Evolutionary conservation across 2,329 filamentous ascomycete species (phyloP).

Genomic region (Fusarium cyanostomum): DNA sequence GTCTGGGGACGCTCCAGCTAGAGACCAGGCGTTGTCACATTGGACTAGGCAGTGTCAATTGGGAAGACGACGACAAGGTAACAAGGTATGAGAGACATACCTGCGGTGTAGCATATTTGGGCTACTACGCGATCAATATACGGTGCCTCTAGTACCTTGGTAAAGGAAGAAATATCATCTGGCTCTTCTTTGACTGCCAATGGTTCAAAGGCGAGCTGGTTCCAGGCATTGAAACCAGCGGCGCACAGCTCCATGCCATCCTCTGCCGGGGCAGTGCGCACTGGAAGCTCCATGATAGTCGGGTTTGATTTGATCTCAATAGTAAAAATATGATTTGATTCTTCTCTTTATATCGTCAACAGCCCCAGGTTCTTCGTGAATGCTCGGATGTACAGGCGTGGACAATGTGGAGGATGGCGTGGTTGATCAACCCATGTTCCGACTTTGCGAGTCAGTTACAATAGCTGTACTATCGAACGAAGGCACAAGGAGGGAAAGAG

Average conservation of each 20-base stretch:
- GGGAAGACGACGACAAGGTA: too few relatives aligned
- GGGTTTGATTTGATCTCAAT: neutral
- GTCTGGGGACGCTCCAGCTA: conserved; percentile 27
- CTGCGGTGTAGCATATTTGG: conserved; percentile 56
- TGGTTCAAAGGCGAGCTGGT: conserved; percentile 57
- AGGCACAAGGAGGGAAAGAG: too few relatives aligned
- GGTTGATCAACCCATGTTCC: neutral
- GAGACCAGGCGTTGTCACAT: conserved; percentile 26
- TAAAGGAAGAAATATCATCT: conserved; percentile 58
- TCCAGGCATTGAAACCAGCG: conserved; percentile 68
- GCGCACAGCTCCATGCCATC: conserved; percentile 60
- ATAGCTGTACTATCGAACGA: too few relatives aligned
- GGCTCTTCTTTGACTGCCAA: conserved; percentile 46
- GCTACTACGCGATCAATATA: conserved; percentile 49
- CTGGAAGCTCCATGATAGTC: conserved; percentile 17
- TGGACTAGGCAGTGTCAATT: conserved; percentile 29
- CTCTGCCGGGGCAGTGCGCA: neutral
- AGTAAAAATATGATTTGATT: too few relatives aligned
- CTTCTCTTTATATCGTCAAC: too few relatives aligned
- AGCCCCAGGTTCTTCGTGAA: too few relatives aligned
- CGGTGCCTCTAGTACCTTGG: conserved; percentile 51
- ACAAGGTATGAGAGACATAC: conserved; percentile 43
- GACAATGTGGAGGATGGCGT: neutral
- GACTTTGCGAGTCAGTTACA: neutral
- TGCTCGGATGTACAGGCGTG: neutral